Conservation (phyloP, 805 yeast species). For the Scheffersomyces amazonensis region DNA sequence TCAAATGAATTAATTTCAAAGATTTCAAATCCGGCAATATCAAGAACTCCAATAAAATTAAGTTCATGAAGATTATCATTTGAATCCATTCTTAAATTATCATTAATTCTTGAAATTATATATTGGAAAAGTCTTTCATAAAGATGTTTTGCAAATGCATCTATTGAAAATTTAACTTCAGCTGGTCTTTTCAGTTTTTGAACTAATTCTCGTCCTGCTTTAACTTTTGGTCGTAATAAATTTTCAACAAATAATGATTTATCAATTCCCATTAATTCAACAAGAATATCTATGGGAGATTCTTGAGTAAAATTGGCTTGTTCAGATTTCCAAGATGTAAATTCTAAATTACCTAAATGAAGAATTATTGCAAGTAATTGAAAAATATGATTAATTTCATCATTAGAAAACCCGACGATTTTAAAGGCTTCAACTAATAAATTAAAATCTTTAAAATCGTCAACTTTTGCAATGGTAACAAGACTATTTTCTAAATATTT, state of each 20-base stretch:
- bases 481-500: slow-evolving; percentile 58
- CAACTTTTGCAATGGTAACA: slow-evolving; percentile 63
- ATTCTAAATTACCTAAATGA: slow-evolving; percentile 82
- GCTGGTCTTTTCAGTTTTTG: slow-evolving; percentile 72
- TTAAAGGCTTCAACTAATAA: slow-evolving; percentile 64
- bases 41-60: slow-evolving; percentile 54
- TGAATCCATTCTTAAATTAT: slow-evolving; percentile 44
- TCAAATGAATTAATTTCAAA: slow-evolving; percentile 57
- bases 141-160: slow-evolving; percentile 82
- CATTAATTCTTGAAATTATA: slow-evolving; percentile 74
- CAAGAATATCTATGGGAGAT: slow-evolving; percentile 47
- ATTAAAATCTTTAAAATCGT: slow-evolving; percentile 69
- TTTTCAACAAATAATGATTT: slow-evolving; percentile 50
- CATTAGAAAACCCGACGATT: slow-evolving; percentile 63
- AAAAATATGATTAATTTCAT: slow-evolving; percentile 58
- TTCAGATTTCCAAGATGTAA: slow-evolving; percentile 62
- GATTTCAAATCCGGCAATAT: slow-evolving; percentile 63
- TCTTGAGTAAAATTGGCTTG: slow-evolving; percentile 68
- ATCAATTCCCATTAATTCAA: slow-evolving; percentile 64
- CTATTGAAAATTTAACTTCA: slow-evolving; percentile 79
- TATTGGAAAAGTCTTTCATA: slow-evolving; percentile 82
- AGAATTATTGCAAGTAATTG: slow-evolving; percentile 70
- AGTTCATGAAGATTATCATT: slow-evolving; percentile 16
- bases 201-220: slow-evolving; percentile 87
- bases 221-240: slow-evolving; percentile 76